Evolutionary conservation across 371 early-diverging fungal genomes (phyloP), one percentile per base, ranked within the genome.

Genomic region (Quaeritorhiza haematococci): DNA sequence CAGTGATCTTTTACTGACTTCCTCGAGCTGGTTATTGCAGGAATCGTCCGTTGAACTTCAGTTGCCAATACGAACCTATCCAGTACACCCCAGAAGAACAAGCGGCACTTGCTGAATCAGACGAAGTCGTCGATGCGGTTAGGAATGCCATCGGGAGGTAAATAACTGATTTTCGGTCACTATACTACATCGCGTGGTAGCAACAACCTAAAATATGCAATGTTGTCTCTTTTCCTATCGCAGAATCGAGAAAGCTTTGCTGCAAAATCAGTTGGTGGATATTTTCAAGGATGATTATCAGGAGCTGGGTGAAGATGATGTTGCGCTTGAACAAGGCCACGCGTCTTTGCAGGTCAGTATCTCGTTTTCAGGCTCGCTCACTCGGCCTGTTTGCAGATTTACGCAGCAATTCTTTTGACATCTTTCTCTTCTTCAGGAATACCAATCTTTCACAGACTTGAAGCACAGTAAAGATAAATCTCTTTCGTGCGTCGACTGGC

Each of bases 401-500:
- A n/a, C n/a, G n/a, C n/a, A n/a, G n/a, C n/a, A n/a, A n/a, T n/a
- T n/a, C n/a, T n/a, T n/a, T 58, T 44, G 62, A 47, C 29, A 42
- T 21, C 33, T 38, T 45, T 41, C 8, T 42, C 49, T 44, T 49
- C 21, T 49, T 17, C 47, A 73, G 66, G 80, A 82, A 53, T 78
- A 78, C 57, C 82, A 82, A 62, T 75, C 76, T 21, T 82, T 82
- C 57, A 82, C 80, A 1, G 82, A 82, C 55, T 64, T 82, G 35
- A 54, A 63, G 50, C 71, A 80, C 52, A 72, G 74, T 68, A 80
- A 80, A 60, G 80, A 78, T 61, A 67, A 63, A 43, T 74, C 69
- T 29, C 72, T 82, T 1, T 69, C 75, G 0, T 80, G 80, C 58
- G 59, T 74, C 17, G 79, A 73, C 33, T 82, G 82, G 82, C 80